phyloP scores from a whole-genome alignment of 2,329 filamentous ascomycete genomes.

The Truncatella angustata region DNA sequence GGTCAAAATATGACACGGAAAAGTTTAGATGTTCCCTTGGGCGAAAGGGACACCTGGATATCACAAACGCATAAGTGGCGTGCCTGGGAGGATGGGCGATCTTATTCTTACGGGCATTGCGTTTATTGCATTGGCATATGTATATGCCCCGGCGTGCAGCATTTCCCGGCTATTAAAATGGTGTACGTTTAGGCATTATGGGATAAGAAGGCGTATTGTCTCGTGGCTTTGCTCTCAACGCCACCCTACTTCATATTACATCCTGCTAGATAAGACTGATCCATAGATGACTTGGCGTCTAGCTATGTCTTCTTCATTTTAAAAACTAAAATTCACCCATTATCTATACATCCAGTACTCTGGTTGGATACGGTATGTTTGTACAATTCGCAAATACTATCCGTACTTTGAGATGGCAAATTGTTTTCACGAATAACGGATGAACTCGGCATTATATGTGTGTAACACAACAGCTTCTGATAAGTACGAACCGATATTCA shows the following conservation, averaged over 20 bases:
- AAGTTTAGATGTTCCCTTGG: background rate
- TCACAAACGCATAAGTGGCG: constrained; percentile 3
- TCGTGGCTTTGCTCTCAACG: background rate
- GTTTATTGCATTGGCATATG: background rate
- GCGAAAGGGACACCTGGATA: background rate
- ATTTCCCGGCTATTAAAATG: background rate
- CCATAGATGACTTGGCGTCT: background rate
- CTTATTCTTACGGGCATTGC: constrained; percentile 3
- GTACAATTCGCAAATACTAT: no score
- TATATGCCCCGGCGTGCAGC: constrained; percentile 6
- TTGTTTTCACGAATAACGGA: no score
- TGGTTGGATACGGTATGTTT: no score
- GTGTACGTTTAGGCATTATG: background rate
- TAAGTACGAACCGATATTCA: background rate
- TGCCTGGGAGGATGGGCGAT: background rate
- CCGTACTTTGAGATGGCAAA: no score
- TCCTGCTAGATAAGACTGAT: constrained; percentile 2
- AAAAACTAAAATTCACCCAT: background rate
- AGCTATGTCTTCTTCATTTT: no score
- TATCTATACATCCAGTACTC: background rate
- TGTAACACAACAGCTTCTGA: constrained; percentile 2
- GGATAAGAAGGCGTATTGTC: background rate
- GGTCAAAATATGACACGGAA: constrained; percentile 2
- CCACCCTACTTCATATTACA: background rate
- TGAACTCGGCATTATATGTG: background rate